Percentiles rank a stretch among this genome's conserved stretches.
Evolutionary conservation across 2,329 filamentous ascomycete genomes (phyloP).

Genomic region (Diaporthe eres): DNA sequence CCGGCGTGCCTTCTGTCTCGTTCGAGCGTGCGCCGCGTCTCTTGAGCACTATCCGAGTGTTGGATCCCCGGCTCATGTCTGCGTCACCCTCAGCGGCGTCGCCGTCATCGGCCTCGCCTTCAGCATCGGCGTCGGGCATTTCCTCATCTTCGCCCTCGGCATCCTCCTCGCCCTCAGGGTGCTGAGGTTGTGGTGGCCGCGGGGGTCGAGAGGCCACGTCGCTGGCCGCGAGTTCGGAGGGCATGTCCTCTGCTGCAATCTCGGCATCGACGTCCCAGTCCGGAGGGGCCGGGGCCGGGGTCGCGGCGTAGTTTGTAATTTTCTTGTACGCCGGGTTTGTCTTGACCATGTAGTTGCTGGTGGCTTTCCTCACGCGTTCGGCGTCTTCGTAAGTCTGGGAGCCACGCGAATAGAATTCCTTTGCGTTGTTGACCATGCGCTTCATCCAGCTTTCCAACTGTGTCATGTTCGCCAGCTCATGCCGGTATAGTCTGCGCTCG

Average conservation of each 20-base stretch:
- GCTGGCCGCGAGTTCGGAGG: constrained; percentile 33
- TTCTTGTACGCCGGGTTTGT: constrained; percentile 86
- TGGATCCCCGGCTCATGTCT: constrained; percentile 43
- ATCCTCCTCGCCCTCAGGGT: constrained; percentile 41
- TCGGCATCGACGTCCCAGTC: constrained; percentile 52
- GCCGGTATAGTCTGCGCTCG: constrained; percentile 79
- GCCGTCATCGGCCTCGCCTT: constrained; percentile 50
- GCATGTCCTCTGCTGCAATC: constrained; percentile 35
- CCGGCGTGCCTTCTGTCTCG: constrained; percentile 49
- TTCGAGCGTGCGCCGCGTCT: constrained; percentile 45
- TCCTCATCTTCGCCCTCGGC: constrained; percentile 48
- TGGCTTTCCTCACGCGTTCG: constrained; percentile 86
- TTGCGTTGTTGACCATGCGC: constrained; percentile 89
- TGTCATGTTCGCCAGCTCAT: constrained; percentile 79
- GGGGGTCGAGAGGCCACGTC: constrained; percentile 28
- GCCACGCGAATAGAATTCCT: constrained; percentile 83
- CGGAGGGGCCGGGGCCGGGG: constrained; percentile 80
- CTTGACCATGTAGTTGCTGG: constrained; percentile 90
- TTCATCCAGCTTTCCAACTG: constrained; percentile 88
- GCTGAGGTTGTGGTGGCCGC: constrained; percentile 26
- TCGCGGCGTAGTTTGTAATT: constrained; percentile 75
- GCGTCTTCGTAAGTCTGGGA: constrained; percentile 85
- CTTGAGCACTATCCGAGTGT: constrained; percentile 41
- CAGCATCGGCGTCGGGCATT: constrained; percentile 47
- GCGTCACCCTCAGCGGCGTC: constrained; percentile 48